phyloP scores from a whole-genome alignment of 306 rosid species.

The Dryas drummondii region DNA sequence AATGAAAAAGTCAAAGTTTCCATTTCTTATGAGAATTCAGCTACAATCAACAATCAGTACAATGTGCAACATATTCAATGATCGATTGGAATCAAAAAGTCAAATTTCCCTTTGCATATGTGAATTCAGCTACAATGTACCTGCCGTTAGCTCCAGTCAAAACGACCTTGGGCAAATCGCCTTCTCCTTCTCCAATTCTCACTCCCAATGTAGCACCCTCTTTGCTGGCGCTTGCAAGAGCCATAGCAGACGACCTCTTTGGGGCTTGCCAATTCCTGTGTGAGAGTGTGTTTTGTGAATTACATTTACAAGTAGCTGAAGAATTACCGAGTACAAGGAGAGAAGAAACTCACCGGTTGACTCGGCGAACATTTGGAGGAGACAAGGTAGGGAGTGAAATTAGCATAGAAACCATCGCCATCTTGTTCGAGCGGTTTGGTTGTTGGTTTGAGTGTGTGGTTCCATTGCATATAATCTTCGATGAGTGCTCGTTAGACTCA shows the following conservation, averaged over 20 bases:
- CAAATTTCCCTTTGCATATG: neutral
- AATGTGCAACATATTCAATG: neutral
- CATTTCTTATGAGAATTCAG: neutral
- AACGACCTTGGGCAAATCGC: constrained; percentile 75
- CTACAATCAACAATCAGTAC: neutral
- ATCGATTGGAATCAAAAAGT: neutral
- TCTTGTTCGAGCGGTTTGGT: constrained; percentile 12
- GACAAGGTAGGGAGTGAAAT: constrained; percentile 44
- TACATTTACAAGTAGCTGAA: neutral
- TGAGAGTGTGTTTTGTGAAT: neutral
- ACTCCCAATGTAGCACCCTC: constrained; percentile 49
- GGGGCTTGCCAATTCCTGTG: neutral
- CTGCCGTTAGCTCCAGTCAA: constrained; percentile 72
- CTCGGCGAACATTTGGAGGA: constrained; percentile 41
- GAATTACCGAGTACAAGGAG: neutral
- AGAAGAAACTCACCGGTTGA: constrained; percentile 44
- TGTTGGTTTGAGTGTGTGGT: neutral
- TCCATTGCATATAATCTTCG: neutral
- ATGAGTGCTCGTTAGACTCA: neutral
- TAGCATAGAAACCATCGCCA: constrained; percentile 54
- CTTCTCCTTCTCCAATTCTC: constrained; percentile 74
- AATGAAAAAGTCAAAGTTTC: neutral
- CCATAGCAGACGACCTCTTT: constrained; percentile 45
- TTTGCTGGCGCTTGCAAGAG: constrained; percentile 56
- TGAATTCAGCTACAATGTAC: constrained; percentile 36